Base-by-base conservation (phyloP, 192 early-diverging fungal genomes). In the Podila verticillata region DNA sequence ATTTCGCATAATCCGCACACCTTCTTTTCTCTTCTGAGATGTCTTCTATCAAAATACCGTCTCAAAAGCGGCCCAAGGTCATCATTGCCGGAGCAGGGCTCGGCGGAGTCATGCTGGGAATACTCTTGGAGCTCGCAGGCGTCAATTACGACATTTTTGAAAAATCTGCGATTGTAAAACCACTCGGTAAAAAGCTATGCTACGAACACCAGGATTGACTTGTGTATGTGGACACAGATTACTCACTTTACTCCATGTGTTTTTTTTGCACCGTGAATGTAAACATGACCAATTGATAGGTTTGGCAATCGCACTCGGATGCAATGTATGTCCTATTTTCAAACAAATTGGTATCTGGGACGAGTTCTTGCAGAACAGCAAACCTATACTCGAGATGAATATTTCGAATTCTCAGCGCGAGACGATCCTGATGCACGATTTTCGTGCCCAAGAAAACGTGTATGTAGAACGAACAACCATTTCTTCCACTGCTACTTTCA, bases 61-160 rank as follows among this genome's bases (percentile, higher is more conserved):
- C 39, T 1, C 13, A 44, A 44, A 44, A 44, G 39, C 12, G 39
- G 39, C 48, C 48, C 15, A 74, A 68, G 51, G 73, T 60, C 47
- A 67, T 74, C 31, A 74, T 74, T 51, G 65, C 61, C 19, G 73
- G 73, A 35, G 73, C 63, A 22, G 63, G 73, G 34, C 57, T 74
- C 4, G 57, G 65, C 15, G 73, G 73, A 12, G 57, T 67, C 5
- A 48, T 66, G 6, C 57, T 74, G 7, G 65, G 65, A 20, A 26
- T 61, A 34, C 31, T 60, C 26, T 57, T 74, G 1, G 73, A 66
- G n/a, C 57, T 49, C 22, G 66, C 66, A 36, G 36, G 61, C n/a
- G 68, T 74, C 31, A 57, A 67, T 28, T 74, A 67, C 26, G 12
- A 68, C 22, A 54, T 74, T 17, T 39, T 61, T 28, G 73, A 74